Evolutionary conservation across 2,329 filamentous ascomycete genomes (phyloP).

Genomic region (Incumbomyces delicatus): DNA sequence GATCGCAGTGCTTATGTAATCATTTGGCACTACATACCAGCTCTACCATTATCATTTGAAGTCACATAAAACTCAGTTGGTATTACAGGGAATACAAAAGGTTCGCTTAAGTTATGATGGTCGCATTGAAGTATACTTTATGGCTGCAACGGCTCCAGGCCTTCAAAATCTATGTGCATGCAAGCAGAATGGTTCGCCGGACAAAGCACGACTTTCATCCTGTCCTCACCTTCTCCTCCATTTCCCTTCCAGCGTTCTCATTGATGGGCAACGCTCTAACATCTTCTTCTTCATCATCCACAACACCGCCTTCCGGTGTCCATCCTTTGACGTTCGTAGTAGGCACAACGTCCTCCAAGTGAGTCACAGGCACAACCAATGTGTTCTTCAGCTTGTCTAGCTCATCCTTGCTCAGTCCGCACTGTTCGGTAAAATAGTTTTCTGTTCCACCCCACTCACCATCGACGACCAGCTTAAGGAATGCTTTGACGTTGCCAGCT

Average conservation of each 20-base stretch:
- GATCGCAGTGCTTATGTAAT: too few species aligned
- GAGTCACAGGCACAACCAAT: conserved; percentile 9
- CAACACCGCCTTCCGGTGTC: conserved; percentile 17
- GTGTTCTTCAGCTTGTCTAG: conserved; percentile 12
- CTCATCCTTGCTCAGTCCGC: conserved; percentile 17
- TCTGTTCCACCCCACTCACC: conserved; percentile 19
- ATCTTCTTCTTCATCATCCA: conserved; percentile 4
- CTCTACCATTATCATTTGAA: too few species aligned
- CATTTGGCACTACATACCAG: too few species aligned
- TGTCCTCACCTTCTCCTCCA: conserved; percentile 1
- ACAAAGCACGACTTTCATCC: not conserved
- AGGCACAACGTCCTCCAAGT: conserved; percentile 12
- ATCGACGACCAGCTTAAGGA: conserved; percentile 15
- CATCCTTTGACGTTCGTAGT: conserved; percentile 12
- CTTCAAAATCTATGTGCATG: too few species aligned
- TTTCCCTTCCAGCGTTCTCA: not conserved
- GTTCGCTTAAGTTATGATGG: too few species aligned
- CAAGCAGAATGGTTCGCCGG: too few species aligned
- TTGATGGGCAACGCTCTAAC: not conserved
- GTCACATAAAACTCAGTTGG: too few species aligned
- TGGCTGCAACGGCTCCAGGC: too few species aligned
- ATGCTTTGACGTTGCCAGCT: conserved; percentile 19
- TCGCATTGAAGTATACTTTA: too few species aligned
- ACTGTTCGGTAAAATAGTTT: conserved; percentile 15
- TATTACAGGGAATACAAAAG: too few species aligned